Evolutionary conservation across 306 rosid genomes (phyloP).

Genomic region (Lotus japonicus): DNA sequence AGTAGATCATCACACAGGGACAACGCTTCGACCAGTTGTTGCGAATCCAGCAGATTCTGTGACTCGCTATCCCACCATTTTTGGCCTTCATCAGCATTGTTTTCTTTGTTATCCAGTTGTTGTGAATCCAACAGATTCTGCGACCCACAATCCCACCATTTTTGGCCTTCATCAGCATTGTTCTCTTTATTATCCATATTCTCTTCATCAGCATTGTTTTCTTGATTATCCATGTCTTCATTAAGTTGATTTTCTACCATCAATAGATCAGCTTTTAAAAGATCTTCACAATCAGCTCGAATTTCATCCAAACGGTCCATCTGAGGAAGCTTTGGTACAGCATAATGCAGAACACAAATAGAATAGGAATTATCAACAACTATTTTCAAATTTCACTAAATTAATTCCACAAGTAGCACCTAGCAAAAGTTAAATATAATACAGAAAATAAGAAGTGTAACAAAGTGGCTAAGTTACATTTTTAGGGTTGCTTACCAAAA

Average conservation of each 20-base stretch:
- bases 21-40: slow-evolving; percentile 74
- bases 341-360: neutral
- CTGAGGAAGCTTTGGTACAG: slow-evolving; percentile 15
- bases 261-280: slow-evolving; percentile 21
- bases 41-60: slow-evolving; percentile 68
- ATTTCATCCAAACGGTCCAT: slow-evolving; percentile 35
- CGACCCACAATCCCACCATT: slow-evolving; percentile 89
- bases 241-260: slow-evolving; percentile 17
- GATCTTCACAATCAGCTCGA: slow-evolving; percentile 32
- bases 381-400: neutral
- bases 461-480: neutral
- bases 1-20: slow-evolving; percentile 64
- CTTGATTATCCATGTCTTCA: slow-evolving; percentile 29
- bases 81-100: slow-evolving; percentile 44
- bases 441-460: neutral
- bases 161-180: slow-evolving; percentile 45
- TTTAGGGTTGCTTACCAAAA: too few species aligned
- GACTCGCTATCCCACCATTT: slow-evolving; percentile 90
- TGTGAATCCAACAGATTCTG: slow-evolving; percentile 73
- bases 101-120: slow-evolving; percentile 36
- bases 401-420: neutral
- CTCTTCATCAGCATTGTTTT: slow-evolving; percentile 34
- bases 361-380: slow-evolving; percentile 16
- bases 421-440: neutral
- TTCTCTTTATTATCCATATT: slow-evolving; percentile 24